Conservation (phyloP, 805 yeast genomes). For the Cyberlindnera nakhonratchasimensis region DNA sequence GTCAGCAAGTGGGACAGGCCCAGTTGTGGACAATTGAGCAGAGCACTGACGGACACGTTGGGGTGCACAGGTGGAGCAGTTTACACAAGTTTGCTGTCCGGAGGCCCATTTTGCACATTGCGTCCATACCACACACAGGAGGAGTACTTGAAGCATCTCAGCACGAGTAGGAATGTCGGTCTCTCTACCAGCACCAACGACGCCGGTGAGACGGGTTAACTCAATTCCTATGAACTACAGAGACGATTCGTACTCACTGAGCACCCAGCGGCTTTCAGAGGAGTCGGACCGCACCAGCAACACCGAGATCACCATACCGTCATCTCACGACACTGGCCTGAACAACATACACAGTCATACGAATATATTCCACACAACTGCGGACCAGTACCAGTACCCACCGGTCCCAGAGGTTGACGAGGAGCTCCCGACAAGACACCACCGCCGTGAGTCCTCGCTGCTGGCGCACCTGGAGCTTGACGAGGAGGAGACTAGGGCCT, state of each 20-base stretch:
- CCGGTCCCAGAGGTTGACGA: neutral
- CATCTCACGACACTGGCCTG: neutral
- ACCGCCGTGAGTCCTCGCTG: slow-evolving; percentile 15
- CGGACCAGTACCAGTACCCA: neutral
- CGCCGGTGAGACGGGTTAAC: neutral
- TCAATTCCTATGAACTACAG: neutral
- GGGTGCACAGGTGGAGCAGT: too few species aligned
- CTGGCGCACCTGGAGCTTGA: slow-evolving; percentile 13
- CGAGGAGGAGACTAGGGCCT: slow-evolving; percentile 15
- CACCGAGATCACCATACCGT: slow-evolving; percentile 5
- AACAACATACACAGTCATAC: neutral
- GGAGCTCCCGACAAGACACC: slow-evolving; percentile 1
- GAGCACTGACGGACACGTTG: too few species aligned
- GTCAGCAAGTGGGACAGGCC: too few species aligned
- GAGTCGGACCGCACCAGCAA: slow-evolving; percentile 3
- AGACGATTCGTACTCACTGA: neutral
- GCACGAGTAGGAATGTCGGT: slow-evolving; percentile 4
- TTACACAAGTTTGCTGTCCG: too few species aligned
- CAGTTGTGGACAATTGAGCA: too few species aligned
- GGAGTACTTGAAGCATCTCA: neutral
- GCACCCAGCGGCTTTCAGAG: slow-evolving; percentile 2
- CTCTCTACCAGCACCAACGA: slow-evolving; percentile 1
- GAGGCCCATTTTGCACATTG: too few species aligned
- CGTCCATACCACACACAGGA: neutral
- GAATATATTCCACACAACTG: neutral